Evolutionary conservation across 148 eudicot genomes (phyloP).

Genomic region (Pharnaceum exiguum): DNA sequence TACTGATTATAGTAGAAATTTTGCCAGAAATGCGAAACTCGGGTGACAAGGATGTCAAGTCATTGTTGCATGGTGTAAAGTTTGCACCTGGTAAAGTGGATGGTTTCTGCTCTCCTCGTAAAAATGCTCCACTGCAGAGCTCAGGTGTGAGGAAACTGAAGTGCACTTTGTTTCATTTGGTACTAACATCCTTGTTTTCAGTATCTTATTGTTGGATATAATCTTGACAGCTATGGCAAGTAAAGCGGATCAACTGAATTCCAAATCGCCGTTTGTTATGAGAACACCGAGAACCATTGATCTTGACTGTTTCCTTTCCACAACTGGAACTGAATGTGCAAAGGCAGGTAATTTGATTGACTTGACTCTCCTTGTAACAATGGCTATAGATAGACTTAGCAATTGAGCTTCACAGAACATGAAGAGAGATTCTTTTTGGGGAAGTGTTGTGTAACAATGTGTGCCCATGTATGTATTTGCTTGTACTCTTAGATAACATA

Average conservation of each 20-base stretch:
- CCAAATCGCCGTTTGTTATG: constrained; percentile 17
- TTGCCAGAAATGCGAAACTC: constrained; percentile 22
- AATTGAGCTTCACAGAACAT: not conserved
- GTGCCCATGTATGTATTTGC: too few relatives aligned
- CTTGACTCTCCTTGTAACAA: not conserved
- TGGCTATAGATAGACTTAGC: not conserved
- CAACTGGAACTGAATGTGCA: constrained; percentile 25
- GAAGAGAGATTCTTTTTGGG: not conserved
- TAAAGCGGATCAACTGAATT: constrained; percentile 7
- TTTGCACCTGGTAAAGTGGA: constrained; percentile 6
- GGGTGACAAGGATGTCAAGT: constrained; percentile 13
- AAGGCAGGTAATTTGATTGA: constrained; percentile 37
- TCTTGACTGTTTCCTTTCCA: constrained; percentile 26
- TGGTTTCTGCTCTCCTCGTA: constrained; percentile 23
- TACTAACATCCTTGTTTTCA: not conserved
- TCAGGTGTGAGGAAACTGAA: constrained; percentile 27
- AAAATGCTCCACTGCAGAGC: constrained; percentile 4
- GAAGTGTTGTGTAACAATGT: not conserved
- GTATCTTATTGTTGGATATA: not conserved
- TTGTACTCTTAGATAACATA: not conserved
- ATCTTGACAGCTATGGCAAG: constrained; percentile 25
- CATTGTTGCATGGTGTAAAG: constrained; percentile 19
- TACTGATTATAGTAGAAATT: not conserved
- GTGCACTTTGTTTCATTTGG: not conserved
- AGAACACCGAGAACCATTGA: constrained; percentile 25